phyloP scores from a whole-genome alignment of 108 stramenopile genomes.

The Cyclostephanos tholiformis region DNA sequence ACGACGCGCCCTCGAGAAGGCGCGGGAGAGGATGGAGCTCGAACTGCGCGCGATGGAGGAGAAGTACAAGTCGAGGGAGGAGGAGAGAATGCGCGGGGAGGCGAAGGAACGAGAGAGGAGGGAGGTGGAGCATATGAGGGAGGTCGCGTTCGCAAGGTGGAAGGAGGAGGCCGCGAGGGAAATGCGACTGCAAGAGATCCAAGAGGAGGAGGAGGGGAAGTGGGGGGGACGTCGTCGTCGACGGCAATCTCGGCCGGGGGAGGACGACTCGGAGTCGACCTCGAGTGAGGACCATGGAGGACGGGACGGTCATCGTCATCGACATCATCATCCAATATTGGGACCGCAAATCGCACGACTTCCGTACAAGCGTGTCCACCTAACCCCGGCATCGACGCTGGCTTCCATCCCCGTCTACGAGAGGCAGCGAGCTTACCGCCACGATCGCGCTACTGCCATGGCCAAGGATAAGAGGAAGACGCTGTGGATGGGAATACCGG shows the following conservation, averaged over 20 bases:
- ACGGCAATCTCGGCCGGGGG: background rate
- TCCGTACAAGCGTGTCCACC: conserved; percentile 70
- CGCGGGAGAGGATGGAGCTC: background rate
- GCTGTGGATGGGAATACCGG: conserved; percentile 68
- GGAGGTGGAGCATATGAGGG: conserved; percentile 23
- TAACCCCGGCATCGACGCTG: conserved; percentile 50
- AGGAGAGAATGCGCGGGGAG: background rate
- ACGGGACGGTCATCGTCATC: background rate
- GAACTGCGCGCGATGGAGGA: background rate
- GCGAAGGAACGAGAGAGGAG: background rate
- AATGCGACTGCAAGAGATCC: background rate
- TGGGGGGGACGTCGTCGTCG: background rate
- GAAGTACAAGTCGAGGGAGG: background rate
- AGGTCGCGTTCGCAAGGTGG: conserved; percentile 33
- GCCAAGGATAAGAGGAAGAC: conserved; percentile 72
- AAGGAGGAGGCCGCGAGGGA: conserved; percentile 27
- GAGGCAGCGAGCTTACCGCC: conserved; percentile 79
- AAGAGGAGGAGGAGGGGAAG: background rate
- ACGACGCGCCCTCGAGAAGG: background rate
- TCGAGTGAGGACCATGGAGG: background rate
- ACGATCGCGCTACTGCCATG: conserved; percentile 72
- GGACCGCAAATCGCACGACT: conserved; percentile 61
- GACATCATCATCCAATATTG: conserved; percentile 63
- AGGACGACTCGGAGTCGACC: background rate
- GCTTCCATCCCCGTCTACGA: conserved; percentile 72